Evolutionary conservation across 2,329 filamentous ascomycete species (phyloP).

Genomic region (Sphaceloma murrayae): DNA sequence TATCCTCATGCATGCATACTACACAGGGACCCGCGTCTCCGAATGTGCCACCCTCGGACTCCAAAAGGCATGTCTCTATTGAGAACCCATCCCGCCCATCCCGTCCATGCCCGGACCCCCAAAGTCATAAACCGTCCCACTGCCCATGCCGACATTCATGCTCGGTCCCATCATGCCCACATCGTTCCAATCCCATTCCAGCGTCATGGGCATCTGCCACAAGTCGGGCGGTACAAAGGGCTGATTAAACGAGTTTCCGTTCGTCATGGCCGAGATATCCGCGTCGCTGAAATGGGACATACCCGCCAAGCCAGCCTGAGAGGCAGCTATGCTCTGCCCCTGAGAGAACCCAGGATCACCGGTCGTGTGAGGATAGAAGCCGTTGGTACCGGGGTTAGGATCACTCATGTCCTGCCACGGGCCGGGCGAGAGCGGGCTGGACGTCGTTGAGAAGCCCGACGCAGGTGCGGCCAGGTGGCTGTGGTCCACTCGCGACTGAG

Average conservation of each 20-base stretch:
- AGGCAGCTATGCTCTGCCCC: slow-evolving; percentile 1
- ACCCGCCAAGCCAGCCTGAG: neutral
- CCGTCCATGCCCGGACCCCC: slow-evolving; percentile 4
- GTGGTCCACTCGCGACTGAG: slow-evolving; percentile 9
- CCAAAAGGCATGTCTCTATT: too few relatives aligned
- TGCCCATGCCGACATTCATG: slow-evolving; percentile 17
- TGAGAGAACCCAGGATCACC: too few relatives aligned
- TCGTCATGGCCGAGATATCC: slow-evolving; percentile 19
- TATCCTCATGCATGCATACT: too few relatives aligned
- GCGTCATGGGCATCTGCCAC: slow-evolving; percentile 90
- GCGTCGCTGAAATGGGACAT: slow-evolving; percentile 12
- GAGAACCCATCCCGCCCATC: slow-evolving; percentile 13
- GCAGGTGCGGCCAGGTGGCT: neutral
- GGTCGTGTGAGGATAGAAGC: slow-evolving; percentile 12
- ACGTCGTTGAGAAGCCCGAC: slow-evolving; percentile 2
- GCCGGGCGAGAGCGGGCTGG: slow-evolving; percentile 9
- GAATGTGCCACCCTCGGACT: too few relatives aligned
- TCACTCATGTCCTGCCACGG: slow-evolving; percentile 1
- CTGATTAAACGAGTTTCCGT: slow-evolving; percentile 55
- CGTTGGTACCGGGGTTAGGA: neutral
- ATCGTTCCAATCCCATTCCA: slow-evolving; percentile 77
- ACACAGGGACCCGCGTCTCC: too few relatives aligned
- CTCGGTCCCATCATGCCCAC: slow-evolving; percentile 26
- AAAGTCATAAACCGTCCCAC: slow-evolving; percentile 14
- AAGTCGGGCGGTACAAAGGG: slow-evolving; percentile 87